Percentiles rank a stretch among this genome's conserved stretches.
These are phyloP conservation scores for Pilaira anomala DNA, from an alignment of 192 early-diverging fungal species.

Conservation along the genomic window DNA sequence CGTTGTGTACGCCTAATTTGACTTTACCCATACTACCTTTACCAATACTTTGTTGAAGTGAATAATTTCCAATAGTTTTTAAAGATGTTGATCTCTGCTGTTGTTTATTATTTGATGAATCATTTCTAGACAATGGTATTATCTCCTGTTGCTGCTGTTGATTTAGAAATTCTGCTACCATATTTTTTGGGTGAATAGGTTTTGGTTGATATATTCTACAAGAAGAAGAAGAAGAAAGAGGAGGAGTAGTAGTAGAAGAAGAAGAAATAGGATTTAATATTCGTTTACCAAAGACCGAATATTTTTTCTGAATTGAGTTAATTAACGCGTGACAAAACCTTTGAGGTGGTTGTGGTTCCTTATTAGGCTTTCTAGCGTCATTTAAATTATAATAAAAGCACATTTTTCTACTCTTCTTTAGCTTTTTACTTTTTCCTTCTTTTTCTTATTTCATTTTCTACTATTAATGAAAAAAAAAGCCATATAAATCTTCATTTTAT, in stretches of 20 bases:
- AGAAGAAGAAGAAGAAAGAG: constrained; percentile 1
- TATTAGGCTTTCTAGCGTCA: neutral
- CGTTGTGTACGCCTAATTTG: constrained; percentile 81
- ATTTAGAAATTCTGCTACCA: constrained; percentile 7
- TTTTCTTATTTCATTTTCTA: neutral
- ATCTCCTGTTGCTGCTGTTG: constrained; percentile 1
- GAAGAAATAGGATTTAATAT: neutral
- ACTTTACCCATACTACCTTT: constrained; percentile 97
- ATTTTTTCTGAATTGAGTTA: constrained; percentile 11
- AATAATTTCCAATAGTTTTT: constrained; percentile 33
- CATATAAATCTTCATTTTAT: too few species aligned
- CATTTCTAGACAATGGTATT: constrained; percentile 4
- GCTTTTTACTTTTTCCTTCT: too few species aligned
- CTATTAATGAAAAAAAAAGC: constrained; percentile 4
- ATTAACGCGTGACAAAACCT: constrained; percentile 17
- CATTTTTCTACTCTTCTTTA: neutral
- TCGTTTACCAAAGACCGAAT: neutral
- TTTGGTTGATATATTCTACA: constrained; percentile 5
- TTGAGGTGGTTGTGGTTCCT: too few species aligned
- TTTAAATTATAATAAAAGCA: neutral
- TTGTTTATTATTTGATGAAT: neutral
- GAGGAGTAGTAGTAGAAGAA: constrained; percentile 4
- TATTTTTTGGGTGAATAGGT: neutral
- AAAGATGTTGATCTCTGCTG: neutral
- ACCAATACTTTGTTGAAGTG: constrained; percentile 75